Conservation (phyloP, 495 filamentous ascomycete genomes). For the Hypoxylon trugodes region DNA sequence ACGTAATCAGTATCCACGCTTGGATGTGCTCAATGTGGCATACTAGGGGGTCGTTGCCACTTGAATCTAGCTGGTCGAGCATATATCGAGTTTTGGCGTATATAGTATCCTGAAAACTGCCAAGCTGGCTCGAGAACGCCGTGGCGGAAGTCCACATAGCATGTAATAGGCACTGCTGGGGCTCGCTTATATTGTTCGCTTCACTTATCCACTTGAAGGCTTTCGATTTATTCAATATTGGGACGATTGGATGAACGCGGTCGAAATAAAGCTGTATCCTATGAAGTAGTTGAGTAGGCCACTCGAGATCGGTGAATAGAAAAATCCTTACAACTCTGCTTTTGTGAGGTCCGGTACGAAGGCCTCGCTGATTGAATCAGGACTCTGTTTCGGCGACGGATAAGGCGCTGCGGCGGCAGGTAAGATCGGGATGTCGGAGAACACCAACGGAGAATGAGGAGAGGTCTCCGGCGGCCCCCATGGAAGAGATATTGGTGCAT, state of each 20-base stretch:
- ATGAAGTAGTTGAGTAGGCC: slow-evolving; percentile 22
- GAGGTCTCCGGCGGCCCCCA: slow-evolving; percentile 22
- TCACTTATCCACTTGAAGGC: slow-evolving; percentile 39
- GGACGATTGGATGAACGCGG: slow-evolving; percentile 62
- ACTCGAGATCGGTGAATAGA: background rate
- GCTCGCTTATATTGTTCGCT: slow-evolving; percentile 22
- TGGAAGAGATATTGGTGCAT: slow-evolving; percentile 13
- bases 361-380: slow-evolving; percentile 21
- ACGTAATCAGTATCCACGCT: slow-evolving; percentile 62
- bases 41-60: slow-evolving; percentile 35
- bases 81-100: slow-evolving; percentile 59
- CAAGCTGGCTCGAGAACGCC: slow-evolving; percentile 61
- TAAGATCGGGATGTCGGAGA: slow-evolving; percentile 33
- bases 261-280: slow-evolving; percentile 64
- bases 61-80: slow-evolving; percentile 51
- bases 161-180: slow-evolving; percentile 57
- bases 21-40: slow-evolving; percentile 58
- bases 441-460: slow-evolving; percentile 33
- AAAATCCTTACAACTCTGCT: slow-evolving; percentile 54
- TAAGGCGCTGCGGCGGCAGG: slow-evolving; percentile 44
- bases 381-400: slow-evolving; percentile 34
- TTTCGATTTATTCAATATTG: slow-evolving; percentile 58
- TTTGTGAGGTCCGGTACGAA: slow-evolving; percentile 51
- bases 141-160: slow-evolving; percentile 66
- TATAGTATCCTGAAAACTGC: slow-evolving; percentile 53